Conservation (phyloP, 83 land plant genomes). For the Picea abies region DNA sequence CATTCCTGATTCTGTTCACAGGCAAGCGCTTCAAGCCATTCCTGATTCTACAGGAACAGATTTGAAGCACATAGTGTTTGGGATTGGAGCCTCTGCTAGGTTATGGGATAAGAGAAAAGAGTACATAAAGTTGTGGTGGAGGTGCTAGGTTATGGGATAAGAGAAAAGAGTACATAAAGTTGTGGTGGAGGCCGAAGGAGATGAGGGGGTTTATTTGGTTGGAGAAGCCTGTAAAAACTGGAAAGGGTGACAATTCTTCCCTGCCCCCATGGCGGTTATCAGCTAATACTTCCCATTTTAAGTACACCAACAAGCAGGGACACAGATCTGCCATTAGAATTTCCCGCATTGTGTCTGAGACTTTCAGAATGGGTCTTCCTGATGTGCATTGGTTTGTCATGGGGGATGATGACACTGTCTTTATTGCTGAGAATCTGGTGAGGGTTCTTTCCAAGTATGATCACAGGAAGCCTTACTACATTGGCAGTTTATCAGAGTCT, state of each 20-base stretch:
- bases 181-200: too few relatives aligned
- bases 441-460: slow-evolving; percentile 57
- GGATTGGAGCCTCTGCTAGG: slow-evolving; percentile 56
- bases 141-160: neutral
- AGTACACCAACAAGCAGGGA: slow-evolving; percentile 49
- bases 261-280: slow-evolving; percentile 54
- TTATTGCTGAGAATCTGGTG: slow-evolving; percentile 72
- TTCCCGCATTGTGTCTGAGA: slow-evolving; percentile 75
- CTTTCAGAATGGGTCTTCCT: slow-evolving; percentile 45
- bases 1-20: neutral
- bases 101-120: slow-evolving; percentile 51
- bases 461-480: slow-evolving; percentile 47
- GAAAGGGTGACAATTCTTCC: neutral
- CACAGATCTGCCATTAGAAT: slow-evolving; percentile 67
- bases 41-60: slow-evolving; percentile 27
- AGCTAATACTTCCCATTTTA: slow-evolving; percentile 54
- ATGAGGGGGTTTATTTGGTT: too few relatives aligned
- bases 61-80: slow-evolving; percentile 58
- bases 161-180: too few relatives aligned
- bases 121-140: slow-evolving; percentile 69
- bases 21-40: neutral
- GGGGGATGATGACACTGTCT: slow-evolving; percentile 97
- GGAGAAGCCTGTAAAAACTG: too few relatives aligned
- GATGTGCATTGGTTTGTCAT: slow-evolving; percentile 88
- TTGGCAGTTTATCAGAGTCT: slow-evolving; percentile 69